A percentile compares a stretch with the other conserved stretches of the same genome.
Conservation (phyloP, 768 basidiomycete species). For the Stropharia rugosoannulata region DNA sequence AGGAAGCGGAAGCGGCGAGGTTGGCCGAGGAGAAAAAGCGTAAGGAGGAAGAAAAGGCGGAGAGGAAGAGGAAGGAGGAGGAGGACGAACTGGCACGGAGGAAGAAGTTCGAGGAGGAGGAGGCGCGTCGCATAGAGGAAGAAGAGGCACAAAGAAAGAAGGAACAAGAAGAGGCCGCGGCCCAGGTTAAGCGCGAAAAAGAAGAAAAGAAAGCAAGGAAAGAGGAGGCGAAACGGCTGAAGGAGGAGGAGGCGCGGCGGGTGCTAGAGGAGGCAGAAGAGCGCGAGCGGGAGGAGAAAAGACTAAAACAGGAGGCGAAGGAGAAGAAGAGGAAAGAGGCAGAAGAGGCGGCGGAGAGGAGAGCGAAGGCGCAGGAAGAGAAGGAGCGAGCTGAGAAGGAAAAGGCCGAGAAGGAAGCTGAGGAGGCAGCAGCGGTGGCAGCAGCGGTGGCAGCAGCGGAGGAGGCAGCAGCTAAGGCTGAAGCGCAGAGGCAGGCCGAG, state of each 20-base stretch:
- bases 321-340: background rate
- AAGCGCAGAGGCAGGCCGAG: slow-evolving; percentile 1
- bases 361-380: background rate
- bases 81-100: slow-evolving; percentile 9
- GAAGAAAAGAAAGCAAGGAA: slow-evolving; percentile 2
- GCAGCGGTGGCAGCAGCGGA: background rate
- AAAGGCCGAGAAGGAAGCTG: slow-evolving; percentile 2
- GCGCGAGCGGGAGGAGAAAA: background rate
- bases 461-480: slow-evolving; percentile 1
- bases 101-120: slow-evolving; percentile 5
- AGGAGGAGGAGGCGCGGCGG: slow-evolving; percentile 5
- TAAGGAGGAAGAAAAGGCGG: background rate
- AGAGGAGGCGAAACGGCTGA: background rate
- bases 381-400: background rate
- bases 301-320: background rate
- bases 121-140: slow-evolving; percentile 3
- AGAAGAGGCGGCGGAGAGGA: slow-evolving; percentile 1
- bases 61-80: slow-evolving; percentile 9
- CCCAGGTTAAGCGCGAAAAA: background rate
- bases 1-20: slow-evolving; percentile 3
- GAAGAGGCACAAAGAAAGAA: slow-evolving; percentile 2
- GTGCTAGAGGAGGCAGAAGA: slow-evolving; percentile 3
- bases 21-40: background rate
- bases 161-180: slow-evolving; percentile 7
- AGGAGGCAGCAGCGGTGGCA: background rate